These are phyloP conservation scores for Xylaria arbuscula DNA, from an alignment of 2,329 filamentous ascomycete species.

Conservation along the genomic window DNA sequence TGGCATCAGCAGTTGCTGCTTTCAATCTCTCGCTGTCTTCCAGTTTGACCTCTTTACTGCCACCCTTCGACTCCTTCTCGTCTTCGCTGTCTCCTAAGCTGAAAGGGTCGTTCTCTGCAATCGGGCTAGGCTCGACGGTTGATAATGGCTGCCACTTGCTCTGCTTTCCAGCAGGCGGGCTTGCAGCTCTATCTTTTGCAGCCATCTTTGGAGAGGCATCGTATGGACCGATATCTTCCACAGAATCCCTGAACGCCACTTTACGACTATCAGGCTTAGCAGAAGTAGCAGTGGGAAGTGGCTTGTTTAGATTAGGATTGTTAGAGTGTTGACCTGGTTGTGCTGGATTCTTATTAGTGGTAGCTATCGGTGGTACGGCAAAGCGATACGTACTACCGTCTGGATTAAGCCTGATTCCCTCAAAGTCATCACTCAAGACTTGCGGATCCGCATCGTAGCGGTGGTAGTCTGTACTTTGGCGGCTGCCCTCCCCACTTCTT, in stretches of 20 bases:
- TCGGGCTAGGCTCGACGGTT: conserved; percentile 83
- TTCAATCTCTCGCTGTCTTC: conserved; percentile 72
- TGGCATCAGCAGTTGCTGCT: conserved; percentile 72
- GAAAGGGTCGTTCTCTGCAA: conserved; percentile 93
- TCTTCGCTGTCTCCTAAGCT: conserved; percentile 96
- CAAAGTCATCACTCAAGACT: conserved; percentile 90
- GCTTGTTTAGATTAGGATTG: conserved; percentile 82
- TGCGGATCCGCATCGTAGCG: conserved; percentile 95
- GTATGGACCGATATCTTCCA: conserved; percentile 86
- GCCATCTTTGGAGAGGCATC: conserved; percentile 68
- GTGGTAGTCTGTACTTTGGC: conserved; percentile 86
- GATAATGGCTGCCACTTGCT: conserved; percentile 99
- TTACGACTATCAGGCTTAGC: conserved; percentile 64
- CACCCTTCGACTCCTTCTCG: conserved; percentile 81
- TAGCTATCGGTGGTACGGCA: conserved; percentile 54
- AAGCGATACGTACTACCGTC: conserved; percentile 67
- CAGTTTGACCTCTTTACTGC: conserved; percentile 62
- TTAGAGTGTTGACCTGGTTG: conserved; percentile 59
- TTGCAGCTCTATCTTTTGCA: conserved; percentile 61
- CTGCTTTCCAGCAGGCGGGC: conserved; percentile 66
- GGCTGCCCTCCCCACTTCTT: conserved; percentile 69
- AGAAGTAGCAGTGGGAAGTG: conserved; percentile 62
- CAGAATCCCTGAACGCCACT: conserved; percentile 69
- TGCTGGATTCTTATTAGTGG: conserved; percentile 59
- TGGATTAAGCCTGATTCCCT: conserved; percentile 70